Percentiles rank a stretch among this genome's conserved stretches.
Evolutionary conservation across 192 early-diverging fungal species (phyloP).

Genomic region (Entrophospora sp.): DNA sequence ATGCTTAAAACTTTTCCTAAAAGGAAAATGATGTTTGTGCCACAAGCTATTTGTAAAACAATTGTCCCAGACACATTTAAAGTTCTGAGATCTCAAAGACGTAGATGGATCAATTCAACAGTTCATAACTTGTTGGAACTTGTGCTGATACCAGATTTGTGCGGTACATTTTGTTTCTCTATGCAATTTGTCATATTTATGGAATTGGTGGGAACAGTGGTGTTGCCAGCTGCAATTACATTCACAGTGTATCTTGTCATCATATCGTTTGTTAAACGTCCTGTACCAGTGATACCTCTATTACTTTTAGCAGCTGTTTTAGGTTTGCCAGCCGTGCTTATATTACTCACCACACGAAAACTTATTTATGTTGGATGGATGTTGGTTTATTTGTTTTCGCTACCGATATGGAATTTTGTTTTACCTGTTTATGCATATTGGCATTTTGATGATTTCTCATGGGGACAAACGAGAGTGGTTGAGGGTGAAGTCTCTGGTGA

Average conservation of each 20-base stretch:
- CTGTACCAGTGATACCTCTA: slow-evolving; percentile 51
- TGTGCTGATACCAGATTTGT: slow-evolving; percentile 73
- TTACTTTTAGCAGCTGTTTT: slow-evolving; percentile 61
- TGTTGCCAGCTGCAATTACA: slow-evolving; percentile 82
- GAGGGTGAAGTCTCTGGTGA: slow-evolving; percentile 46
- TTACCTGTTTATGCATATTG: slow-evolving; percentile 71
- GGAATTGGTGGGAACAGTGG: slow-evolving; percentile 87
- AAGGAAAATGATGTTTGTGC: slow-evolving; percentile 91
- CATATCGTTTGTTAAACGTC: slow-evolving; percentile 45
- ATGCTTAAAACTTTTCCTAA: slow-evolving; percentile 91
- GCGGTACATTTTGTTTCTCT: slow-evolving; percentile 84
- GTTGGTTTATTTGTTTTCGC: slow-evolving; percentile 62
- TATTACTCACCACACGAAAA: slow-evolving; percentile 73
- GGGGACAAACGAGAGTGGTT: slow-evolving; percentile 72
- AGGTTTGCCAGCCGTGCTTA: slow-evolving; percentile 69
- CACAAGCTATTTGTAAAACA: slow-evolving; percentile 85
- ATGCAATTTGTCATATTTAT: slow-evolving; percentile 97
- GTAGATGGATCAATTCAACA: slow-evolving; percentile 94
- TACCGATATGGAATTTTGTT: slow-evolving; percentile 77
- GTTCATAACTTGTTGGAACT: slow-evolving; percentile 84
- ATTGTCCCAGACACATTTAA: slow-evolving; percentile 82
- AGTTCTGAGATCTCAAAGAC: slow-evolving; percentile 71
- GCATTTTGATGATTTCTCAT: slow-evolving; percentile 85
- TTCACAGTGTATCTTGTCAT: slow-evolving; percentile 81
- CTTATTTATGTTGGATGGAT: slow-evolving; percentile 77